These are phyloP conservation scores for Talaromyces sp. DNA, from an alignment of 2,329 filamentous ascomycete species.

Conservation along the genomic window DNA sequence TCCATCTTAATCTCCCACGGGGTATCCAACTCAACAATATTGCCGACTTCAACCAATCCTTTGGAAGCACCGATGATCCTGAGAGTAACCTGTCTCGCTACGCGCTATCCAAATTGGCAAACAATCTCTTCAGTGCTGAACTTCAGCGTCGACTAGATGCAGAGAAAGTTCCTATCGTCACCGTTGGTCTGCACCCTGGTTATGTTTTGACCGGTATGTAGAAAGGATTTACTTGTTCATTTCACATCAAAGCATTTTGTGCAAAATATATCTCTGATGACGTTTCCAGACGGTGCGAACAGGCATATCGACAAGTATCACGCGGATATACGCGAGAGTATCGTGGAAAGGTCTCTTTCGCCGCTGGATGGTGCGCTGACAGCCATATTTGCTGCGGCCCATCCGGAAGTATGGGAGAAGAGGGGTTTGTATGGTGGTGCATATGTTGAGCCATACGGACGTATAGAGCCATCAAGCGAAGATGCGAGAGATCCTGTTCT, in stretches of 20 bases:
- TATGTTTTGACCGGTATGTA: constrained; percentile 8
- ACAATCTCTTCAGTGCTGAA: constrained; percentile 9
- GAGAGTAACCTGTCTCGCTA: constrained; percentile 9
- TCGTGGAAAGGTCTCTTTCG: neutral
- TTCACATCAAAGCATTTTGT: neutral
- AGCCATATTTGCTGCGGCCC: constrained; percentile 4
- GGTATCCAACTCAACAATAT: constrained; percentile 4
- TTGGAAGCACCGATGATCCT: neutral
- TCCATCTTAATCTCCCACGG: constrained; percentile 1
- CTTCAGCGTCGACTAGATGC: constrained; percentile 8
- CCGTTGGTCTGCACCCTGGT: constrained; percentile 2
- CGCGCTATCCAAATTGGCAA: constrained; percentile 12
- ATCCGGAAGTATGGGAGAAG: constrained; percentile 6
- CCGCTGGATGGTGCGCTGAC: constrained; percentile 4
- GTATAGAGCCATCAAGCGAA: constrained; percentile 3
- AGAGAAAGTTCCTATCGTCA: constrained; percentile 4
- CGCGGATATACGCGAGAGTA: neutral
- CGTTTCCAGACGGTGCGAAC: neutral
- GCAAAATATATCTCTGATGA: neutral
- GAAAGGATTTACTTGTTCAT: too few relatives aligned
- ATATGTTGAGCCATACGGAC: constrained; percentile 6
- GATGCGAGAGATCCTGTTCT: constrained; percentile 4
- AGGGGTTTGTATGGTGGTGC: constrained; percentile 3
- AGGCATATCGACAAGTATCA: constrained; percentile 6
- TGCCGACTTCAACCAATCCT: constrained; percentile 5